Evolutionary conservation across 2,329 filamentous ascomycete genomes (phyloP), one percentile per base, ranked within the genome.

Genomic region (Venturia aucupariae): DNA sequence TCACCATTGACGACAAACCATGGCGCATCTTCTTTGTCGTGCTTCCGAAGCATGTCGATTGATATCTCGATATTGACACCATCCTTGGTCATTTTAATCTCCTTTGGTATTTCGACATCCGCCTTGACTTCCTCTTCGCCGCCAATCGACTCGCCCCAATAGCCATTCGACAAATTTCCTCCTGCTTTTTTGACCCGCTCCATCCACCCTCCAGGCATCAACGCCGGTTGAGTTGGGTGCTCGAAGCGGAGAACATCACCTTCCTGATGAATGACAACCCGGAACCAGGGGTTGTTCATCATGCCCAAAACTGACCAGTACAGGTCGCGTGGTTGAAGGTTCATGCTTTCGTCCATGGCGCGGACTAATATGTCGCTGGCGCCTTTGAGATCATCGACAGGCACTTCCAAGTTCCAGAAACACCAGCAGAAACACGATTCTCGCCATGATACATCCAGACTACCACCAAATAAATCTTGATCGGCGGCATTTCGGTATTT

Each of bases 211-310:
- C 90, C 90, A 0, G 88, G 82, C 68, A 87, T 86, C 44, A 91
- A 75, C 0, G 87, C 86, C 7, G 92, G 90, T 67, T 92, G 88
- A 2, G 91, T 95, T 0, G 92, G 92, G 70, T 97, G 92, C 73
- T 96, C 92, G 69, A 97, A 97, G 6, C 84, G 81, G 51, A 96
- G 76, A 8, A 72, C 75, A 19, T 84, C 79, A 0, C 80, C 81
- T 66, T 92, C 86, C 64, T 86, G 86, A 62, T 85, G 84, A 64
- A 97, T 89, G 1, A 86, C 84, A 0, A 97, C 83, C 5, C 92
- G 83, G 74, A 89, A 97, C 92, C 92, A 97, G 0, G 90, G 90
- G 70, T 96, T 96, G 76, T 96, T 96, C 92, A 97, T 96, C 92
- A 97, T 97, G 0, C 92, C 92, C 46, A 96, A 78, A 2, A 96